Evolutionary conservation across 73 alveolate species (phyloP).

Genomic region (Uronychia binucleata): DNA sequence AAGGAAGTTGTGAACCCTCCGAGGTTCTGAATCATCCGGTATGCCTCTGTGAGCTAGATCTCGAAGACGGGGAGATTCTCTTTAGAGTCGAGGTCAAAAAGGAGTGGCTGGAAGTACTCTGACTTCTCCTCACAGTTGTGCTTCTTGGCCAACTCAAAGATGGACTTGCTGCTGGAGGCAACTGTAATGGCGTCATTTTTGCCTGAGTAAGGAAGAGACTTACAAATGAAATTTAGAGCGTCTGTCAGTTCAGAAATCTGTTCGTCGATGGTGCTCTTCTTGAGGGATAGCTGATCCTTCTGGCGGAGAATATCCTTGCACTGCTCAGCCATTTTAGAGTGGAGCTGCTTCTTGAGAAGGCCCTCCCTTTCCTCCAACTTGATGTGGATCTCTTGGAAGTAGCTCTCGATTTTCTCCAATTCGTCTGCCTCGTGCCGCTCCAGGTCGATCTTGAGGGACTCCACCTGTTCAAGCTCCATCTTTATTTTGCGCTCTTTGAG

Average conservation of each 20-base stretch:
- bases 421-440: not conserved
- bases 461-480: not conserved
- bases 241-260: not conserved
- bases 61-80: not conserved
- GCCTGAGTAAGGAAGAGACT: not conserved
- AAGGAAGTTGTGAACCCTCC: not conserved
- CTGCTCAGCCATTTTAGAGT: not conserved
- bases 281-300: not conserved
- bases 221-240: not conserved
- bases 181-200: not conserved
- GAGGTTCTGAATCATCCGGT: not conserved
- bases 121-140: not conserved
- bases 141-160: not conserved
- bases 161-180: not conserved
- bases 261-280: not conserved
- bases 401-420: not conserved
- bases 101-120: not conserved
- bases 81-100: not conserved
- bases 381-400: not conserved
- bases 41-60: not conserved
- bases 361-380: not conserved
- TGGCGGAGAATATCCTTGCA: not conserved
- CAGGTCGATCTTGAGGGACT: not conserved
- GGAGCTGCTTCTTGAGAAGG: not conserved
- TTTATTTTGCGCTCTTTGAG: not conserved